A percentile compares a stretch with the other conserved stretches of the same genome.
These are phyloP conservation scores for Brasenia schreberi DNA, from an alignment of 164 flowering plant species.

Conservation along the genomic window DNA sequence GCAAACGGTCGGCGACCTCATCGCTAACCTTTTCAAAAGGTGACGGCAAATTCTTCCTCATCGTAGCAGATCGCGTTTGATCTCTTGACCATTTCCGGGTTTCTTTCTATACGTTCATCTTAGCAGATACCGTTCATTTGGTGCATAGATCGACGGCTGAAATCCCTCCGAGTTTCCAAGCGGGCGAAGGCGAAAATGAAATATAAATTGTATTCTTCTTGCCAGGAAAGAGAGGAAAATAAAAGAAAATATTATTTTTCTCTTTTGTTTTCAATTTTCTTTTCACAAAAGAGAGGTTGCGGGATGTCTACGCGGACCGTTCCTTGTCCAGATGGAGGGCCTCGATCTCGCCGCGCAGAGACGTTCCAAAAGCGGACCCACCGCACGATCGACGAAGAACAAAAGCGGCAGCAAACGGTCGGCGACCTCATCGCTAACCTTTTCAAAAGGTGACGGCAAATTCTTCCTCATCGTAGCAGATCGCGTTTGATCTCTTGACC, in stretches of 20 bases:
- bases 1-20: background rate
- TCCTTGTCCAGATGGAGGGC: background rate
- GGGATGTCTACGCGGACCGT: background rate
- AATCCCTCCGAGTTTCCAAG: too few relatives aligned
- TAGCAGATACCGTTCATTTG: too few relatives aligned
- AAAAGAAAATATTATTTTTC: background rate
- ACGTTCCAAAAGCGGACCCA: background rate
- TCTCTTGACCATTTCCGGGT: too few relatives aligned
- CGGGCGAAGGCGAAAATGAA: background rate
- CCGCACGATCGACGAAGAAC: background rate
- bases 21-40: background rate
- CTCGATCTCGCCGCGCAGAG: background rate
- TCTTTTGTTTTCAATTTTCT: background rate
- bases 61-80: too few relatives aligned
- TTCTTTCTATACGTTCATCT: too few relatives aligned
- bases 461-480: too few relatives aligned
- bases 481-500: too few relatives aligned
- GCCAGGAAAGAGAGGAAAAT: conserved; percentile 2
- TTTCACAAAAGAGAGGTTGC: background rate
- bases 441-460: background rate
- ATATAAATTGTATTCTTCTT: background rate
- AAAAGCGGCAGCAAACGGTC: background rate
- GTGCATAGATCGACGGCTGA: too few relatives aligned
- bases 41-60: too few relatives aligned
- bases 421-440: background rate